Evolutionary conservation across 257 asterid species (phyloP).

Genomic region (Solanum neorickii): DNA sequence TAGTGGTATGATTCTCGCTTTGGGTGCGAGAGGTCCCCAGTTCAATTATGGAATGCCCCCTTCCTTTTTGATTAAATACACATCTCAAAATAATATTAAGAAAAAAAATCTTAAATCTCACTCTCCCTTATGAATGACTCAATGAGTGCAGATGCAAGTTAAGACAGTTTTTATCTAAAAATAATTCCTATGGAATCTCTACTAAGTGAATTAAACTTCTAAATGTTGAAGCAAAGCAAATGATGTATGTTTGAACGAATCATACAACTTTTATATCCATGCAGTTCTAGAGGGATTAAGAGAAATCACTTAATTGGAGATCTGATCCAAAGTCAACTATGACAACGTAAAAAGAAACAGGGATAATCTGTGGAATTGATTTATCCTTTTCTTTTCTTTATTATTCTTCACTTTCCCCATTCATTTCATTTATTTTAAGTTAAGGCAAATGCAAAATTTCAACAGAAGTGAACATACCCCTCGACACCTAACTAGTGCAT

Average conservation of each 20-base stretch:
- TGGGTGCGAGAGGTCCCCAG: conserved; percentile 73
- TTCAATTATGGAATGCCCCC: conserved; percentile 78
- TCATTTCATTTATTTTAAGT: no score
- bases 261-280: neutral
- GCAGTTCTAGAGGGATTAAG: neutral
- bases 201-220: neutral
- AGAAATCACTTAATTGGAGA: neutral
- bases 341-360: neutral
- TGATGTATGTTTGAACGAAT: neutral
- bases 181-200: neutral
- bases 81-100: neutral
- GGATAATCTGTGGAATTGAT: neutral
- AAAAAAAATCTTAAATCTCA: neutral
- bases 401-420: neutral
- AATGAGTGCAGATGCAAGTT: neutral
- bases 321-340: neutral
- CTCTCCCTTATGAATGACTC: neutral
- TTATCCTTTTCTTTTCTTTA: neutral
- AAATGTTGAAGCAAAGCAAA: neutral
- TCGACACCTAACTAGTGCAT: neutral
- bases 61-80: neutral
- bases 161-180: neutral
- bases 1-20: conserved; percentile 84
- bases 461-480: neutral
- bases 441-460: neutral